These are phyloP conservation scores for Anthoceros angustus DNA, from an alignment of 225 moss, liverwort and hornwort species.

Conservation along the genomic window DNA sequence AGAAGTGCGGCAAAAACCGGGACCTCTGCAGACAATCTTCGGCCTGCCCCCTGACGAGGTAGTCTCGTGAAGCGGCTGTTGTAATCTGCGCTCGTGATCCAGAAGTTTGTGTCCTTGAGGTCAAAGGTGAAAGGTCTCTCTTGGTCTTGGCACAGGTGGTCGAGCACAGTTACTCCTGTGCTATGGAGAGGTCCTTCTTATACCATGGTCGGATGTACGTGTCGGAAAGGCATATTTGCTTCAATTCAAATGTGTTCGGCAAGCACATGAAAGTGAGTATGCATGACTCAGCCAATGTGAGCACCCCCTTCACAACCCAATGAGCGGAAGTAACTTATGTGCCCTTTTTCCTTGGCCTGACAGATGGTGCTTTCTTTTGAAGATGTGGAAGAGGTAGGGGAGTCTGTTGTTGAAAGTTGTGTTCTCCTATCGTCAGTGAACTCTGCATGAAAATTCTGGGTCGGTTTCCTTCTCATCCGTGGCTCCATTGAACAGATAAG, in stretches of 20 bases:
- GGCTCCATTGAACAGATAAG: conserved; percentile 35
- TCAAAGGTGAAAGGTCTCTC: background rate
- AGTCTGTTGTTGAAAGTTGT: background rate
- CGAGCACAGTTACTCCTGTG: conserved; percentile 74
- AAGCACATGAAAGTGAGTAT: conserved; percentile 67
- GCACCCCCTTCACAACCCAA: background rate
- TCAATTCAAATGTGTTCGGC: conserved; percentile 80
- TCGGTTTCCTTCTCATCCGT: background rate
- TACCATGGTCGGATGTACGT: conserved; percentile 88
- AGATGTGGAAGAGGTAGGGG: conserved; percentile 72
- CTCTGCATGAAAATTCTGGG: background rate
- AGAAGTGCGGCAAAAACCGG: conserved; percentile 88
- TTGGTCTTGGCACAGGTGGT: conserved; percentile 34
- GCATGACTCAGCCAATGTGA: background rate
- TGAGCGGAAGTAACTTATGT: background rate
- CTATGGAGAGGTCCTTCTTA: conserved; percentile 72
- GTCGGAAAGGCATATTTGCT: conserved; percentile 76
- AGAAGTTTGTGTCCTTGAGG: background rate
- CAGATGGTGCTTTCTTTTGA: conserved; percentile 65
- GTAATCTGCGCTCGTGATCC: background rate
- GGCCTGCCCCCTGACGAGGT: conserved; percentile 78
- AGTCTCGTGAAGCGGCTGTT: conserved; percentile 8
- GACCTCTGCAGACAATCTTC: conserved; percentile 76
- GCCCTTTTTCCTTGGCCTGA: background rate
- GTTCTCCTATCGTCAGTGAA: background rate